Base-by-base conservation (phyloP, 1,284 basidiomycete species). In the Porogramme epimiltina region DNA sequence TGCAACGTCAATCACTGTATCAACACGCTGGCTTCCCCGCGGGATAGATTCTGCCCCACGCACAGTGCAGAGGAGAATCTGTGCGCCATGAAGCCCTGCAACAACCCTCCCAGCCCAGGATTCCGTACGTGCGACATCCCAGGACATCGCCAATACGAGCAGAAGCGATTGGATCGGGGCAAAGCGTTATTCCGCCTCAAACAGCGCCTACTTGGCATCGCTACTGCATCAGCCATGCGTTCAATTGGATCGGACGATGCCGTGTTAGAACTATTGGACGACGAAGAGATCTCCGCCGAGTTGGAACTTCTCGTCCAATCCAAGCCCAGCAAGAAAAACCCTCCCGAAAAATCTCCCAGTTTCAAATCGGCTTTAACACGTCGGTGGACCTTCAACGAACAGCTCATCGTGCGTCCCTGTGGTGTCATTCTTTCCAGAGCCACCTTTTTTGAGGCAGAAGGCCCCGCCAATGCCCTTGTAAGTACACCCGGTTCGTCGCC, bases 371-470 rank as follows among this genome's bases (percentile, higher is more conserved):
- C 40, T 52, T 49, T 42, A 10, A 38, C 20, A 3, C 49, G 59
- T 1, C 48, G 59, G 0, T 54, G 65, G 2, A 70, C 69, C 6
- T 66, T 72, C 47, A 72, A 69, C 43, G 66, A 72, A 42, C 59
- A 67, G 50, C 45, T 70, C 2, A 40, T 59, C 53, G 67, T 67
- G 34, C 51, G 47, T 37, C 49, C 64, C 36, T 63, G 67, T 55
- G 58, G 62, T 6, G 40, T 72, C 24, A 58, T 66, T 26, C 13
- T 66, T 45, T 56, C 25, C 5, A 52, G 66, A 0, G 63, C 62
- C 18, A 69, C 67, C 10, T 57, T 70, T 41, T 68, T 55, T 48
- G 63, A 62, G 18, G 42, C 67, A 0, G 68, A 71, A n/a, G 42
- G 44, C 16, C 31, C 39, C 41, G 49, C 18, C 10, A 23, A 33